Evolutionary conservation across 139 green algal genomes (phyloP).

Genomic region (Chlamydomonas incerta): DNA sequence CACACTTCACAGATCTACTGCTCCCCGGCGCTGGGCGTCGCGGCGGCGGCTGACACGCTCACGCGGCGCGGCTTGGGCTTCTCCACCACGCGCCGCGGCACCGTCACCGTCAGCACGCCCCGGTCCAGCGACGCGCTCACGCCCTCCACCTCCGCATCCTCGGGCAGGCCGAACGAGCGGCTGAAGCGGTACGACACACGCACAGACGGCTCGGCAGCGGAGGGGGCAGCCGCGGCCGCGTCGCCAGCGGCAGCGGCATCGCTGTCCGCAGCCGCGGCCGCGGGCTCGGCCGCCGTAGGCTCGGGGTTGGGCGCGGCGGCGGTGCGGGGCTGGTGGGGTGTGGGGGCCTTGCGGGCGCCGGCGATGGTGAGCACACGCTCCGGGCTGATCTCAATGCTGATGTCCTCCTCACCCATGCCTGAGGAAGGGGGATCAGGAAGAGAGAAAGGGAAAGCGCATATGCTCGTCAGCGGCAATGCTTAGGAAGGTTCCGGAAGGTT

Average conservation of each 20-base stretch:
- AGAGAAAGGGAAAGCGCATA: neutral
- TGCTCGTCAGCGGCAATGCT: too few relatives aligned
- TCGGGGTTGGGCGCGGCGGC: neutral
- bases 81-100: neutral
- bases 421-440: neutral
- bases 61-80: neutral
- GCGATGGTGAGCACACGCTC: constrained; percentile 24
- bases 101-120: neutral
- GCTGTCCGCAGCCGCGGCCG: neutral
- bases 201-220: too few relatives aligned
- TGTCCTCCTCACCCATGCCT: constrained; percentile 32
- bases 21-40: neutral
- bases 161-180: neutral
- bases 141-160: neutral
- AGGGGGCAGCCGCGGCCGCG: too few relatives aligned
- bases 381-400: neutral
- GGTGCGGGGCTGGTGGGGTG: neutral
- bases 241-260: neutral
- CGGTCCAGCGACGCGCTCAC: neutral
- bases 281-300: neutral
- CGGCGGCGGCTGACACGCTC: neutral
- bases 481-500: neutral
- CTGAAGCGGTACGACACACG: neutral
- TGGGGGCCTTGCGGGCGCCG: constrained; percentile 16
- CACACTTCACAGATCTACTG: too few relatives aligned